Conservation (phyloP, 1,284 basidiomycete species). For the Moniliella sp. region DNA sequence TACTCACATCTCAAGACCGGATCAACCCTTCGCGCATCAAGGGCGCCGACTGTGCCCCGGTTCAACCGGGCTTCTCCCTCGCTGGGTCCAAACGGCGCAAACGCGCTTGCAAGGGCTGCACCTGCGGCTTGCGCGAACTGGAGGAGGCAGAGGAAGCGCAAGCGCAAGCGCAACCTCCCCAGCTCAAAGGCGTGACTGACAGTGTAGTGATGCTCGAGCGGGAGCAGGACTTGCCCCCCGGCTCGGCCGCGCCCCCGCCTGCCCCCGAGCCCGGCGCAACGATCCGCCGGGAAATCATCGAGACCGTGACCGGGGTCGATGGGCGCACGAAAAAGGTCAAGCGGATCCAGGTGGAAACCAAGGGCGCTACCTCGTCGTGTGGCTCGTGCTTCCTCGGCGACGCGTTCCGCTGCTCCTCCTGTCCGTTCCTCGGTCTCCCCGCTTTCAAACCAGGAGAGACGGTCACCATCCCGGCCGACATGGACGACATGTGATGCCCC, state of each 20-base stretch:
- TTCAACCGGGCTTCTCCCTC: conserved; percentile 5
- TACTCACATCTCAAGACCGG: conserved; percentile 15
- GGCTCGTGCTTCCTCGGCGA: conserved; percentile 3
- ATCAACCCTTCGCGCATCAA: conserved; percentile 13
- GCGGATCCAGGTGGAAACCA: conserved; percentile 29
- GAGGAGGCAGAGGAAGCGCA: conserved; percentile 27
- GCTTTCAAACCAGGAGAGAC: conserved; percentile 96
- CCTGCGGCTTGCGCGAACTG: conserved; percentile 27
- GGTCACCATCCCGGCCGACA: conserved; percentile 44
- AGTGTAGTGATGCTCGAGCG: no score
- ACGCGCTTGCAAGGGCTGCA: conserved; percentile 32
- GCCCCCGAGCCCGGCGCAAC: no score
- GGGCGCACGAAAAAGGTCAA: conserved; percentile 26
- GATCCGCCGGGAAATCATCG: conserved; percentile 2
- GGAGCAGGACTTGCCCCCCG: no score
- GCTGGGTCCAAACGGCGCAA: conserved; percentile 14
- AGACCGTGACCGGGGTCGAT: conserved; percentile 23
- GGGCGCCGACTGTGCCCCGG: conserved; percentile 19
- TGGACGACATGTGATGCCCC: conserved; percentile 21
- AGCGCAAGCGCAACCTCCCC: no score
- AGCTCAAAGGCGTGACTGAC: no score
- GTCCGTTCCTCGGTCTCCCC: conserved; percentile 48
- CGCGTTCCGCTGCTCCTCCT: no score
- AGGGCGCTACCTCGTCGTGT: conserved; percentile 46
- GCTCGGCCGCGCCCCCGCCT: no score